Base-by-base conservation (phyloP, 2,329 filamentous ascomycete species). In the Fusarium sp. region DNA sequence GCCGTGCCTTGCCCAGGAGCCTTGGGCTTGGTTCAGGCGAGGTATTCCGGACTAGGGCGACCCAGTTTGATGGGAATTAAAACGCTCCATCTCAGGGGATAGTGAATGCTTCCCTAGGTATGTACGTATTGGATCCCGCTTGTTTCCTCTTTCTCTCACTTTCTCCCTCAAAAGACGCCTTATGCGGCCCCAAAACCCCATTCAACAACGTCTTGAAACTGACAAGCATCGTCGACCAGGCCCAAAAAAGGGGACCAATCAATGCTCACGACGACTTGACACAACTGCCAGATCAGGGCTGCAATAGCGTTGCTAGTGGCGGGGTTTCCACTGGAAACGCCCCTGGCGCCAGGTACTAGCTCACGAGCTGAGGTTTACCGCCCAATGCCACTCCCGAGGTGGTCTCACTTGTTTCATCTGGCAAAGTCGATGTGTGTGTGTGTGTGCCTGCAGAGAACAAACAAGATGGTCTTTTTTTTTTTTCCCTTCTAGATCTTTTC, bases 201-300 rank as follows among this genome's bases (percentile, higher is more conserved):
- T 38, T 46, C 42, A 37, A 64, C 42, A 37, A 64, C 61, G 52
- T 53, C 44, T 49, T 38, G 38, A 65, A 61, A 53, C 56, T 57
- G 60, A 49, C 55, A 49, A 56, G 46, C 50, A 44, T 38, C 21
- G 46, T 49, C 25, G 43, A 35, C 32, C n/a, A 6, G 13, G 31
- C 21, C 60, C 42, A 14, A 48, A 61, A 64, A 65, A 57, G 61
- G 61, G 61, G 61, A 31, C 61, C 61, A 64, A 65, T 64, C 61
- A 65, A 27, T 14, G n/a, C 42, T 15, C 17, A 45, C 13, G 17
- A 23, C 27, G 35, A 51, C 32, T 19, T 14, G 19, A 50, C 19
- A 52, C 57, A 49, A 41, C 52, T 57, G 49, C 48, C 47, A 61
- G 57, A 57, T 62, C 44, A 62, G 44, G 32, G 52, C 52, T 49